Percentiles rank a stretch among this genome's conserved stretches.
Conservation (phyloP, 192 early-diverging fungal genomes). For the Phlyctochytrium bullatum region DNA sequence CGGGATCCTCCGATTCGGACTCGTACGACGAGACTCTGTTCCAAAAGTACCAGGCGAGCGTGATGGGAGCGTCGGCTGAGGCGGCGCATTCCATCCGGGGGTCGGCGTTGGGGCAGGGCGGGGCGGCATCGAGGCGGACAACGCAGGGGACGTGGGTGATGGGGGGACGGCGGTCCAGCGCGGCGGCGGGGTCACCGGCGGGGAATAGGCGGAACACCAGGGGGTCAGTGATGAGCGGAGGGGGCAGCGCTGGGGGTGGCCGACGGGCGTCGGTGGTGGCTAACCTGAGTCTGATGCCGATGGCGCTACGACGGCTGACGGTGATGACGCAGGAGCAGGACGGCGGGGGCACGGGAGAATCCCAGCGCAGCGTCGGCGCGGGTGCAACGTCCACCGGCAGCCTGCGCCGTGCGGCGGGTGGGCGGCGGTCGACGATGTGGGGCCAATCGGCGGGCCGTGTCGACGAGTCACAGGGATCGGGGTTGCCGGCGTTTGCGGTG, state of each 20-base stretch:
- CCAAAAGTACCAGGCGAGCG: background rate
- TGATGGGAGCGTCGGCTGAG: background rate
- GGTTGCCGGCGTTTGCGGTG: too few species aligned
- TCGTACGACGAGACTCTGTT: background rate
- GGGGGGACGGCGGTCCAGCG: background rate
- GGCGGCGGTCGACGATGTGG: too few species aligned
- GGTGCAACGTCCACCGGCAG: too few species aligned
- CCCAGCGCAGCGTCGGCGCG: too few species aligned
- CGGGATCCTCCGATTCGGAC: constrained; percentile 1
- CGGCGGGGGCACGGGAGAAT: too few species aligned
- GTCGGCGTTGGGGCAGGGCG: background rate
- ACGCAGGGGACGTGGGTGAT: background rate
- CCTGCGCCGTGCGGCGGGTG: too few species aligned
- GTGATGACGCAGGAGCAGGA: background rate
- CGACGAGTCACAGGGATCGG: too few species aligned
- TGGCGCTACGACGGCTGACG: background rate
- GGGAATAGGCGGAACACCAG: background rate
- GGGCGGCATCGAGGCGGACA: background rate
- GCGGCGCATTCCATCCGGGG: background rate
- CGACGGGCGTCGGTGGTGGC: background rate
- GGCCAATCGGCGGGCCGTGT: too few species aligned
- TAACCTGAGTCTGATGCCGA: background rate
- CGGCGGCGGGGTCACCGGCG: background rate
- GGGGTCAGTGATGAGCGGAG: background rate
- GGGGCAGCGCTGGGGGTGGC: background rate